These are phyloP conservation scores for Trypanosoma mega DNA, from an alignment of 208 protist species.

Conservation along the genomic window DNA sequence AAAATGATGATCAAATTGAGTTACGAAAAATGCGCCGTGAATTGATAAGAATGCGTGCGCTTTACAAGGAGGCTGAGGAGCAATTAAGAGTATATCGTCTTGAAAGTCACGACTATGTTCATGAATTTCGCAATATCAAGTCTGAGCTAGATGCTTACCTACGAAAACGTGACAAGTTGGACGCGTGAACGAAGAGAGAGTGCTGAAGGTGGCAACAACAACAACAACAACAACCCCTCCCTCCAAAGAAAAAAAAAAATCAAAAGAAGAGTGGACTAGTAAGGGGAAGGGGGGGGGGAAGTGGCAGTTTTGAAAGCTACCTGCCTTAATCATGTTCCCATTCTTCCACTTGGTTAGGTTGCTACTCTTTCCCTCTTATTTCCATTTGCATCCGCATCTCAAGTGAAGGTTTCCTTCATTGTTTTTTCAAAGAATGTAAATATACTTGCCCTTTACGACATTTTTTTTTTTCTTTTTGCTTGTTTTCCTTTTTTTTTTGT, in stretches of 20 bases:
- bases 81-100: conserved; percentile 80
- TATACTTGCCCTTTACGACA: no score
- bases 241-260: conserved; percentile 13
- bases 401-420: conserved; percentile 6
- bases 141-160: conserved; percentile 71
- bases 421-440: no score
- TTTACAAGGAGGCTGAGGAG: conserved; percentile 48
- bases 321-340: conserved; percentile 8
- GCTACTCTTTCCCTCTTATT: background rate
- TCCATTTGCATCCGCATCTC: background rate
- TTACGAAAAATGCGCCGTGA: conserved; percentile 52
- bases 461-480: conserved; percentile 33
- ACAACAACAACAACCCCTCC: no score
- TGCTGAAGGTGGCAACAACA: background rate
- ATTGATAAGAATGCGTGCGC: conserved; percentile 35
- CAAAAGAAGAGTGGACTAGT: no score
- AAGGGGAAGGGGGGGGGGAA: no score
- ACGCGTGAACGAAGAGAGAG: conserved; percentile 6
- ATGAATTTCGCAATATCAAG: conserved; percentile 67
- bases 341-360: conserved; percentile 5
- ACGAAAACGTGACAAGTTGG: conserved; percentile 35
- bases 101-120: conserved; percentile 60
- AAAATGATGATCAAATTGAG: conserved; percentile 53
- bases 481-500: no score
- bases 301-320: no score